phyloP scores from a whole-genome alignment of 202 grass and related monocot species.

The Tripidium arundinaceum region DNA sequence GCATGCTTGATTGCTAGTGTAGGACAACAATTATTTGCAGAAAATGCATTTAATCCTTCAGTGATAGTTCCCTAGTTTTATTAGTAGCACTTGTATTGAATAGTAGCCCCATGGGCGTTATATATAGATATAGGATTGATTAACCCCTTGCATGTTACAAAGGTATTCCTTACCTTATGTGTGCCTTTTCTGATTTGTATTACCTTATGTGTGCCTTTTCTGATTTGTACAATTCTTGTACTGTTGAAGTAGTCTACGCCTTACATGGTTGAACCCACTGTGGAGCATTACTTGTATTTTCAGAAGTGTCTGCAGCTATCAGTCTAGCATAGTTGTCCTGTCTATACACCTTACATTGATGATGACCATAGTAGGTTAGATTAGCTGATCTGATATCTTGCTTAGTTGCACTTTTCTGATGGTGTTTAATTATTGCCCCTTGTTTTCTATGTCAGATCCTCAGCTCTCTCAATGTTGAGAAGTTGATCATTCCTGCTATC shows the following conservation, averaged over 20 bases:
- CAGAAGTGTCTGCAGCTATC: neutral
- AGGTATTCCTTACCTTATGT: neutral
- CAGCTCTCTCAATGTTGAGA: constrained; percentile 82
- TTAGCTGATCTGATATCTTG: constrained; percentile 6
- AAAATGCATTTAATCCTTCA: neutral
- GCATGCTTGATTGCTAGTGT: constrained; percentile 10
- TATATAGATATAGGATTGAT: neutral
- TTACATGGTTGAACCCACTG: constrained; percentile 17
- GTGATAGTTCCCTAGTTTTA: neutral
- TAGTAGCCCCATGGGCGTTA: neutral
- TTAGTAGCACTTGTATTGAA: neutral
- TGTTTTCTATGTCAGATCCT: constrained; percentile 65
- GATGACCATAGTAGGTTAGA: constrained; percentile 21
- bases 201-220: neutral
- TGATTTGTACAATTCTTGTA: neutral
- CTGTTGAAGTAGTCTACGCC: neutral
- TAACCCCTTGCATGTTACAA: neutral
- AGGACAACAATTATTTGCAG: neutral
- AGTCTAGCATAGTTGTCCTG: constrained; percentile 6
- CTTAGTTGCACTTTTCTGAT: constrained; percentile 24
- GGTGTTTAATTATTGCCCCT: constrained; percentile 19
- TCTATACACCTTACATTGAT: constrained; percentile 7
- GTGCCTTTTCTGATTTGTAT: constrained; percentile 13
- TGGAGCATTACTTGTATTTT: neutral
- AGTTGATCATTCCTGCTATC: constrained; percentile 89